These are phyloP conservation scores for Teratosphaeria viscida DNA, from an alignment of 2,329 filamentous ascomycete species.

Conservation along the genomic window DNA sequence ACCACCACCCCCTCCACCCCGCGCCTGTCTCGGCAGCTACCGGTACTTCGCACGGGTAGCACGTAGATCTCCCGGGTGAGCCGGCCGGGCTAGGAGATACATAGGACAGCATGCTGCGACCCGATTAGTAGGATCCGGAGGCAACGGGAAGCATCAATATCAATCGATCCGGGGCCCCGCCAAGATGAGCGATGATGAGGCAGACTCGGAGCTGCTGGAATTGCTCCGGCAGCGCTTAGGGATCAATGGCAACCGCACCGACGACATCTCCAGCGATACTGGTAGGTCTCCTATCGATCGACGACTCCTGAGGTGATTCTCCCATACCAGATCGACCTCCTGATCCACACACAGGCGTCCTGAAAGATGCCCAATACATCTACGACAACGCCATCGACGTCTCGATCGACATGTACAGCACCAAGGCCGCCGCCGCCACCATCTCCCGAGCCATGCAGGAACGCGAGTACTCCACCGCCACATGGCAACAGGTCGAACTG, in stretches of 20 bases:
- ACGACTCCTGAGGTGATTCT: neutral
- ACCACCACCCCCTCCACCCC: too few species aligned
- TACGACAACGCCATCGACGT: constrained; percentile 92
- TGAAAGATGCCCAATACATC: constrained; percentile 73
- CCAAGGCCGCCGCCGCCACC: constrained; percentile 67
- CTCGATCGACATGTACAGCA: constrained; percentile 70
- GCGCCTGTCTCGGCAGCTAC: too few species aligned
- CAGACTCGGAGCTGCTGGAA: constrained; percentile 75
- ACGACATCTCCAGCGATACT: constrained; percentile 21
- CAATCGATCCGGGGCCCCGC: neutral
- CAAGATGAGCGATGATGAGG: constrained; percentile 80
- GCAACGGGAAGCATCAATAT: too few species aligned
- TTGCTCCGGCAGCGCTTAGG: constrained; percentile 73
- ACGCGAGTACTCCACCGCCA: constrained; percentile 71
- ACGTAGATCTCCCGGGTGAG: neutral
- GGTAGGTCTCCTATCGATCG: constrained; percentile 11
- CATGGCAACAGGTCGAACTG: constrained; percentile 80
- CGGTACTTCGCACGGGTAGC: too few species aligned
- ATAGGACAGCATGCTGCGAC: too few species aligned
- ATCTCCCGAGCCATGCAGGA: constrained; percentile 77
- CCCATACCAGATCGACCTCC: neutral
- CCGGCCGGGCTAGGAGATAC: neutral
- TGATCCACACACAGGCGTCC: constrained; percentile 48
- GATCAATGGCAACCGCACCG: constrained; percentile 12
- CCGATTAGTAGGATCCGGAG: too few species aligned